Evolutionary conservation across 768 basidiomycete species (phyloP).

Genomic region (Coprinopsis marcescibilis): DNA sequence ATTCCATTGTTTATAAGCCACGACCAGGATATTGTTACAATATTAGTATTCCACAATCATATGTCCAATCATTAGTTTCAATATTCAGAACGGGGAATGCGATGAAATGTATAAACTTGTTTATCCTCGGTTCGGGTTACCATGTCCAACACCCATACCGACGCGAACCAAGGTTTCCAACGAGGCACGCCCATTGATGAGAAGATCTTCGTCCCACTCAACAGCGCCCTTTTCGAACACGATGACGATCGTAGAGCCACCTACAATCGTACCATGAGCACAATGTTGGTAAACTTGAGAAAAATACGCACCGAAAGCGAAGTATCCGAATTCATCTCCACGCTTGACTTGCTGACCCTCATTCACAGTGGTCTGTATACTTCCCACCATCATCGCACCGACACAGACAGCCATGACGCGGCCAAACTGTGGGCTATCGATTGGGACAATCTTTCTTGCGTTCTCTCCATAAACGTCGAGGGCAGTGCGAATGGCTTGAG

Average conservation of each 20-base stretch:
- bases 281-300: background rate
- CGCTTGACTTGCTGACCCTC: constrained; percentile 77
- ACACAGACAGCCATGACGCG: constrained; percentile 88
- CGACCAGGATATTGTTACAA: no score
- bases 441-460: constrained; percentile 85
- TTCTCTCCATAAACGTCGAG: constrained; percentile 96
- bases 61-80: no score
- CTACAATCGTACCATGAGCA: constrained; percentile 30
- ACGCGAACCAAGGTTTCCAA: constrained; percentile 87
- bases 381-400: constrained; percentile 95
- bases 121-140: constrained; percentile 5
- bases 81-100: no score
- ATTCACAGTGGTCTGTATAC: constrained; percentile 79
- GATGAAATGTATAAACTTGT: no score
- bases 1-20: no score
- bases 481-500: constrained; percentile 87
- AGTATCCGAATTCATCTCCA: constrained; percentile 91
- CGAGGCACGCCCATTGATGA: constrained; percentile 79
- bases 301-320: constrained; percentile 75
- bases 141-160: constrained; percentile 74
- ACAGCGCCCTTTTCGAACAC: constrained; percentile 82
- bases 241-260: constrained; percentile 88
- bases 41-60: no score
- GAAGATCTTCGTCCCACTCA: constrained; percentile 87
- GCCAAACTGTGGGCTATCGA: constrained; percentile 86